Base-by-base conservation (phyloP, 768 basidiomycete species). In the Dioszegia crocea region DNA sequence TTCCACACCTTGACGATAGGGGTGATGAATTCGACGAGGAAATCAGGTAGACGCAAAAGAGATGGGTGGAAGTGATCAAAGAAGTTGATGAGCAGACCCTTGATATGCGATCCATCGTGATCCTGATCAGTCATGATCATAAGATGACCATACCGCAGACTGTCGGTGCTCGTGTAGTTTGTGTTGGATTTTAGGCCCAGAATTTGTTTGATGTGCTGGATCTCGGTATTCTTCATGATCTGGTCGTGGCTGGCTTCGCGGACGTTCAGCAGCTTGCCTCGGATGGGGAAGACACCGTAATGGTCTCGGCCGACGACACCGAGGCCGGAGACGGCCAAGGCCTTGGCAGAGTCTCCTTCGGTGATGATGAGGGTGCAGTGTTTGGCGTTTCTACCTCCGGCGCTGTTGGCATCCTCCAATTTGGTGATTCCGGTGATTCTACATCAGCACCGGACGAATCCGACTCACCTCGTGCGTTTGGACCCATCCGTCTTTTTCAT, bases 71-170 rank as follows among this genome's bases (percentile, higher is more conserved):
- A 98, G 74, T 93, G 88, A 70, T 98, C 96, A 60, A 99, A 80
- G 77, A 92, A 98, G 78, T 99, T 99, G 80, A 99, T 93, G 48
- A 99, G 82, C 8, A 98, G 84, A n/a, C 96, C 96, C 78, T 99
- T 99, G 80, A 99, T 99, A 79, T 99, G 96, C n/a, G 96, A 98
- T 51, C 96, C 96, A 78, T 99, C 96, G 79, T 98, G 91, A 84
- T 99, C 96, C 91, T 96, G 72, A 86, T 99, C 96, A 3, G 96
- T 91, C 96, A 99, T 99, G 67, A 99, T 90, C 96, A 99, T 99
- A 48, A 99, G 75, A 50, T 86, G 85, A 1, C 96, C 96, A 70
- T 99, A 99, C 26, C 96, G 85, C 68, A 99, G 78, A 64, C 83
- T 86, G 33, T 73, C 74, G 16, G 83, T 79, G 50, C 81, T 83